Base-by-base conservation (phyloP, 2,329 filamentous ascomycete species). In the Talaromyces sp. region DNA sequence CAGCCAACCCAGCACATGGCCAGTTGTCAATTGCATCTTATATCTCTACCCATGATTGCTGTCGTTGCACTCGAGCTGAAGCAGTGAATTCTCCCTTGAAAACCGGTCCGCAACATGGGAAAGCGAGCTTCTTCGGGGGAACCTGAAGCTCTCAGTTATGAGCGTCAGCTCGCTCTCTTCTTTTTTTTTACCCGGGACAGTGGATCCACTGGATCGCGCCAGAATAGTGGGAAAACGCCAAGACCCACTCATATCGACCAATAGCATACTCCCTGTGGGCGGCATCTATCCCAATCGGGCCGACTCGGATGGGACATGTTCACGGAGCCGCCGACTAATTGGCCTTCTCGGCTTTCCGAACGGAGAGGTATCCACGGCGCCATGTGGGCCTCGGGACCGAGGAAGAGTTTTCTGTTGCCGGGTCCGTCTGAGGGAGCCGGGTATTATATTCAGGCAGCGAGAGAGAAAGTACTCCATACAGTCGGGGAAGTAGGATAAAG, bases 221-320 rank as follows among this genome's bases (percentile, higher is more conserved):
- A 43, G 54, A 11, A 19, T 56, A 43, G 31, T 14, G 56, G 56
- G 27, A 13, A 24, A 46, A 13, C 49, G 26, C 59, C 51, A 55
- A 13, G 32, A 43, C n/a, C 58, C 53, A 60, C 43, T 55, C 4
- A 4, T 1, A 4, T 10, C 19, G 26, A 1, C 59, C 59, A 61
- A 58, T 61, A 2, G 24, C 21, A 55, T 6, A 11, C 0, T 17
- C 17, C 10, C 55, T 29, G 11, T 46, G 50, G 27, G 46, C 58
- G 38, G 50, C n/a, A 55, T 43, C 55, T 19, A 38, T 58, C 27
- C 49, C 41, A 19, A 24, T 58, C 59, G 55, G 55, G 57, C 55
- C 59, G 41, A 41, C 58, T 61, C 59, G 56, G 56, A 56, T 58
- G 41, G 24, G 3, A 2, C 19, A n/a, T 54, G 56, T 49, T 7